A percentile compares a stretch with the other conserved stretches of the same genome.
Evolutionary conservation across 2,329 filamentous ascomycete species (phyloP).

Genomic region (Sporothrix phasma): DNA sequence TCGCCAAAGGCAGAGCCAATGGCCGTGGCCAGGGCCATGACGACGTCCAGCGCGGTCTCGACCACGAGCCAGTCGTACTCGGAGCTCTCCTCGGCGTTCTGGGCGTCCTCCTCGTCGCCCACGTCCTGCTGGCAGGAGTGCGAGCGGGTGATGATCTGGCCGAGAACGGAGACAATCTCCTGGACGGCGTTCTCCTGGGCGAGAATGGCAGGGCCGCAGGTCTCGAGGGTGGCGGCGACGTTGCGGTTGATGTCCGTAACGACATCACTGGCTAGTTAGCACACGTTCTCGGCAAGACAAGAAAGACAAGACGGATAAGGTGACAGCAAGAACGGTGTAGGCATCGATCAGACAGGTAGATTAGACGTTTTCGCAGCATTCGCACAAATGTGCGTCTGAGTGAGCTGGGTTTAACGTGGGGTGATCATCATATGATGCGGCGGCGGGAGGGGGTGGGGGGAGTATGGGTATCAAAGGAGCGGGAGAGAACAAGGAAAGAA

Average conservation of each 20-base stretch:
- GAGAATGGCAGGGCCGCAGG: constrained; percentile 79
- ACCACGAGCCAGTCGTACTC: constrained; percentile 98
- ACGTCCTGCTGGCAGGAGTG: constrained; percentile 91
- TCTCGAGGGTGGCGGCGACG: constrained; percentile 79
- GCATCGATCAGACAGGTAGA: constrained; percentile 35
- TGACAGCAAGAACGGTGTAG: constrained; percentile 3
- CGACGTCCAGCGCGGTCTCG: constrained; percentile 85
- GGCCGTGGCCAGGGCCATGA: constrained; percentile 73
- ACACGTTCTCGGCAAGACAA: constrained; percentile 22
- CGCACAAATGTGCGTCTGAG: constrained; percentile 74
- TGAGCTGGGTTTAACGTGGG: constrained; percentile 98
- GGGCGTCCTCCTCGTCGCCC: constrained; percentile 67
- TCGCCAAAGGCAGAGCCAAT: constrained; percentile 74
- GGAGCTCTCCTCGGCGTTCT: constrained; percentile 64
- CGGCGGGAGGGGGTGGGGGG: constrained; percentile 22
- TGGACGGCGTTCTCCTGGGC: constrained; percentile 62
- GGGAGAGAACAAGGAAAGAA: constrained; percentile 39
- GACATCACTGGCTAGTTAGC: constrained; percentile 51
- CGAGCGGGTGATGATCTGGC: constrained; percentile 74
- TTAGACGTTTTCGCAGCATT: constrained; percentile 78
- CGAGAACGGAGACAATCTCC: constrained; percentile 64
- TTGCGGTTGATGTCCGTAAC: constrained; percentile 95
- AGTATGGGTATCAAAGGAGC: constrained; percentile 27
- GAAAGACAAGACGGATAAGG: neutral
- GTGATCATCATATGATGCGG: constrained; percentile 64